Base-by-base conservation (phyloP, 106 monocot species). In the Acanthochlamys bracteata region DNA sequence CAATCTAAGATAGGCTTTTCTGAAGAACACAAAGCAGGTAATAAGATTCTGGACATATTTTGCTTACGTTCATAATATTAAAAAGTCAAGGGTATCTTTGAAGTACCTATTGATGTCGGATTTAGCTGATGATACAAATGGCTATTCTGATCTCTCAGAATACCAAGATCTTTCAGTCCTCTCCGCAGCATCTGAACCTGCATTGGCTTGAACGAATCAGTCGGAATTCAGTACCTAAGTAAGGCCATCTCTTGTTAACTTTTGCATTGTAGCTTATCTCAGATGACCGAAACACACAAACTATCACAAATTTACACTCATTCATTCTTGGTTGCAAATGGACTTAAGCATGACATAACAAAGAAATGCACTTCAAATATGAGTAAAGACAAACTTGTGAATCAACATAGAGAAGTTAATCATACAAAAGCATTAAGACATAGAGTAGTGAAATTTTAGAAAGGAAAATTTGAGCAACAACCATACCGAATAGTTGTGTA, bases 81-180 rank as follows among this genome's bases (percentile, higher is more conserved):
- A n/a, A n/a, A n/a, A n/a, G n/a, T n/a, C n/a, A n/a, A n/a, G n/a
- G n/a, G n/a, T n/a, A n/a, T n/a, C n/a, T n/a, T n/a, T n/a, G n/a
- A n/a, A n/a, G n/a, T 24, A 96, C 96, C 96, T 83, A 96, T 96
- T 42, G 91, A 78, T 53, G 91, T 96, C 69, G 98, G 92, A 77
- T 98, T 98, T 54, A 98, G 54, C 56, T 83, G 71, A 66, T 98
- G 53, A 69, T 98, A 98, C 7, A 49, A 65, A 45, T 58, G n/a
- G 41, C 53, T 77, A 59, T 45, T 75, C 57, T 73, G 66, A 57
- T 73, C 72, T 66, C 79, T 85, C 42, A 92, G 47, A 71, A 98
- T 75, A 26, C 88, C 85, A 14, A 98, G 59, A n/a, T 91, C 78
- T 73, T 74, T 78, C 13, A 90, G 73, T 23, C 95, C 95, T 65